These are phyloP conservation scores for Lentinula sp. DNA, from an alignment of 768 basidiomycete genomes.

Conservation along the genomic window DNA sequence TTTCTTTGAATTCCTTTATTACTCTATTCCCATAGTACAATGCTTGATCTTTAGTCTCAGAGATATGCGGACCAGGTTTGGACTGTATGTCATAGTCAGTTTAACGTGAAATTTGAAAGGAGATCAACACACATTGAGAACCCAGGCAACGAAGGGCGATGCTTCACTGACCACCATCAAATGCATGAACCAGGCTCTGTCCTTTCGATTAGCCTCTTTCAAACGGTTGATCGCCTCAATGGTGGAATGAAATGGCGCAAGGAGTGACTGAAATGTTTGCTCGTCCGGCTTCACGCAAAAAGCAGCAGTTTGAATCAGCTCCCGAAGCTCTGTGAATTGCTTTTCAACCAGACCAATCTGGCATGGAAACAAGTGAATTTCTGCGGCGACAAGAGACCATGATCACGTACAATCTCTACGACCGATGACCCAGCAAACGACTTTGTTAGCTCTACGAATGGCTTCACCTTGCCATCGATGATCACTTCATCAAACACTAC, in stretches of 20 bases:
- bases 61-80: constrained; percentile 77
- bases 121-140: constrained; percentile 58
- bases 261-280: constrained; percentile 45
- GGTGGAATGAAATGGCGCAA: constrained; percentile 63
- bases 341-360: constrained; percentile 68
- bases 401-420: constrained; percentile 63
- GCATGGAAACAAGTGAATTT: neutral
- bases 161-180: constrained; percentile 80
- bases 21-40: constrained; percentile 87
- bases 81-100: constrained; percentile 36
- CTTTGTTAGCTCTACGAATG: constrained; percentile 68
- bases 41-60: constrained; percentile 78
- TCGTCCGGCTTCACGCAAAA: constrained; percentile 78
- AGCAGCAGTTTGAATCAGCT: constrained; percentile 59
- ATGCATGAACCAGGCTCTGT: constrained; percentile 79
- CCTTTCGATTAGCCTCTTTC: constrained; percentile 76
- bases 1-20: constrained; percentile 89
- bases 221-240: constrained; percentile 74
- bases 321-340: constrained; percentile 63
- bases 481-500: constrained; percentile 69
- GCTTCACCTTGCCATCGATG: constrained; percentile 66
- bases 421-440: constrained; percentile 64
- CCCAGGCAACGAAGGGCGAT: constrained; percentile 80
- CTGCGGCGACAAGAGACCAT: neutral
- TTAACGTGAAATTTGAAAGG: neutral